A percentile compares a stretch with the other conserved stretches of the same genome.
phyloP scores from a whole-genome alignment of 352 stramenopile species.

The Labyrinthula sp. region DNA sequence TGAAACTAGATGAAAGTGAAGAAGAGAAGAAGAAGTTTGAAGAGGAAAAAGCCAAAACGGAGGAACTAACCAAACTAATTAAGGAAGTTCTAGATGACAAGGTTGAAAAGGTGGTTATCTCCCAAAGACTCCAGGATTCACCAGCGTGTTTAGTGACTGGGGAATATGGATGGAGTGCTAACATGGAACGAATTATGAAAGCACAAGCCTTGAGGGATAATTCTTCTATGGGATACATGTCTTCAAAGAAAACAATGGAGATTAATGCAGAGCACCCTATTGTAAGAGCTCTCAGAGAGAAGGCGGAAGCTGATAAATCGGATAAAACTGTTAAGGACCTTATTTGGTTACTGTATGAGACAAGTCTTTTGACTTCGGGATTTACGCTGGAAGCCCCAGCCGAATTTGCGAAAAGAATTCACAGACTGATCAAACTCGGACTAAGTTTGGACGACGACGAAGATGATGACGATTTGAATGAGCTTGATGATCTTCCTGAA shows the following conservation, averaged over 20 bases:
- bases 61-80: conserved; percentile 95
- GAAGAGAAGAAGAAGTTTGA: conserved; percentile 97
- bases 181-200: conserved; percentile 99
- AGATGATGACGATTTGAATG: conserved; percentile 59
- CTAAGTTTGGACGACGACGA: conserved; percentile 94
- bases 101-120: conserved; percentile 98
- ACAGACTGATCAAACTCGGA: conserved; percentile 95
- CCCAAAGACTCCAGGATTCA: conserved; percentile 90
- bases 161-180: conserved; percentile 97
- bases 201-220: conserved; percentile 92
- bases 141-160: conserved; percentile 94
- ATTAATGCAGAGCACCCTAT: conserved; percentile 97
- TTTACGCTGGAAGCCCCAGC: conserved; percentile 96
- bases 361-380: conserved; percentile 87
- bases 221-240: conserved; percentile 91
- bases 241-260: conserved; percentile 99
- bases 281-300: conserved; percentile 88
- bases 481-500: conserved; percentile 83
- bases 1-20: conserved; percentile 46
- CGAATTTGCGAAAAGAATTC: conserved; percentile 95
- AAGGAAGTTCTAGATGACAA: conserved; percentile 99
- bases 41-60: conserved; percentile 85
- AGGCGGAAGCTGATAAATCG: conserved; percentile 89
- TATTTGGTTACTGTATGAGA: conserved; percentile 98
- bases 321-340: conserved; percentile 99